Percentiles rank a stretch among this genome's conserved stretches.
phyloP scores from a whole-genome alignment of 2,329 filamentous ascomycete species.

The Gliomastix tumulicola region DNA sequence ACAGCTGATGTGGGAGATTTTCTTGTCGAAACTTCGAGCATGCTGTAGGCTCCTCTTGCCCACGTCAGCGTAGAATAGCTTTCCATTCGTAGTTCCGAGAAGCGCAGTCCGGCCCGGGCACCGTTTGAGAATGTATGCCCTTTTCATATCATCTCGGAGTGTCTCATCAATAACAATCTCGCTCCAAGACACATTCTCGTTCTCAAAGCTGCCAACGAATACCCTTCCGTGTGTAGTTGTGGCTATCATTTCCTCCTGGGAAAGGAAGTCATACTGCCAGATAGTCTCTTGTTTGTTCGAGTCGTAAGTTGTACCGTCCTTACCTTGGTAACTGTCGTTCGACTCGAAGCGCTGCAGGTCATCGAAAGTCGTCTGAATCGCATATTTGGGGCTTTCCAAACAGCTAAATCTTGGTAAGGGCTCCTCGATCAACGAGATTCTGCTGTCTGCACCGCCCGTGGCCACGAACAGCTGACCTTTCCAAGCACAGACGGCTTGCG shows the following conservation, averaged over 20 bases:
- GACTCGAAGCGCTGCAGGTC: too few relatives aligned
- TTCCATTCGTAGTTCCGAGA: slow-evolving; percentile 41
- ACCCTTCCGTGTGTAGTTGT: slow-evolving; percentile 56
- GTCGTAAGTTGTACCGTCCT: too few relatives aligned
- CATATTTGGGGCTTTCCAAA: too few relatives aligned
- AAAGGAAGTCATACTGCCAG: slow-evolving; percentile 58
- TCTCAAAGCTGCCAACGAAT: slow-evolving; percentile 33
- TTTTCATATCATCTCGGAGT: slow-evolving; percentile 28
- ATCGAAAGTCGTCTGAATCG: too few relatives aligned
- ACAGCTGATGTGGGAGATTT: too few relatives aligned
- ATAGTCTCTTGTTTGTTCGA: slow-evolving; percentile 31
- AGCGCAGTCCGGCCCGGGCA: slow-evolving; percentile 30
- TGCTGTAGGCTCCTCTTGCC: background rate
- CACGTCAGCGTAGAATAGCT: slow-evolving; percentile 24
- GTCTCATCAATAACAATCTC: slow-evolving; percentile 27
- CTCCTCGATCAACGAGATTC: slow-evolving; percentile 42
- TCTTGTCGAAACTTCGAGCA: too few relatives aligned
- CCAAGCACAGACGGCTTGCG: slow-evolving; percentile 40
- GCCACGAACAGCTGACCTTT: slow-evolving; percentile 38
- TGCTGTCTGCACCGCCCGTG: slow-evolving; percentile 83
- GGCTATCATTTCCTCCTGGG: slow-evolving; percentile 42
- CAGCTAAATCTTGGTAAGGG: too few relatives aligned
- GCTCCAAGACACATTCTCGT: slow-evolving; percentile 28
- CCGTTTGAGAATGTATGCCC: slow-evolving; percentile 39
- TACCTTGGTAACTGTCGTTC: too few relatives aligned